phyloP scores from a whole-genome alignment of 2,329 filamentous ascomycete species.

The Alternaria sp. region DNA sequence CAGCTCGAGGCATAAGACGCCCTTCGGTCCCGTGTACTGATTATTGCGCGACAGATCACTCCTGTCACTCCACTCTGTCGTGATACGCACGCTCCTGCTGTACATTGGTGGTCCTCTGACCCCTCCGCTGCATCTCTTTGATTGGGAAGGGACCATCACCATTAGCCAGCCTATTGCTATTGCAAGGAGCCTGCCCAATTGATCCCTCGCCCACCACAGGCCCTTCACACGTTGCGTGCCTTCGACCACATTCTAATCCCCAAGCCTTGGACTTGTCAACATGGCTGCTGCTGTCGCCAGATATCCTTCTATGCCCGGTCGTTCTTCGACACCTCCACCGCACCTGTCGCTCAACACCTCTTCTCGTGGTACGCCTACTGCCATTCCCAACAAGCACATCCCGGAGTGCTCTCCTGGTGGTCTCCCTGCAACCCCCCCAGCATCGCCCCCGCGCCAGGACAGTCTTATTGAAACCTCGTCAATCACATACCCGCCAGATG shows the following conservation, averaged over 20 bases:
- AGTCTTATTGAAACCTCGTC: conserved; percentile 67
- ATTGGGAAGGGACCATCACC: conserved; percentile 18
- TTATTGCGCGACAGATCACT: conserved; percentile 21
- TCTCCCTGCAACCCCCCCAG: conserved; percentile 57
- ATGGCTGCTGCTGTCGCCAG: conserved; percentile 55
- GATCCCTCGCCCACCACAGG: conserved; percentile 9
- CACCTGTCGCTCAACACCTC: conserved; percentile 65
- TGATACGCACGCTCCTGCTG: conserved; percentile 20
- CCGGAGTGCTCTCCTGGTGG: conserved; percentile 88
- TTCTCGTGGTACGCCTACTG: conserved; percentile 62
- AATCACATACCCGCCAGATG: conserved; percentile 75
- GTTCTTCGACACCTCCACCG: conserved; percentile 56
- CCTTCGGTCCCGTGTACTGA: conserved; percentile 11
- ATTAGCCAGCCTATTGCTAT: conserved; percentile 11
- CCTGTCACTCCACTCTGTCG: conserved; percentile 18
- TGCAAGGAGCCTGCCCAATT: conserved; percentile 4
- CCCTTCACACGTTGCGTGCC: conserved; percentile 34
- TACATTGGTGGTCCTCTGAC: conserved; percentile 11
- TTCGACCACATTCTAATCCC: conserved; percentile 26
- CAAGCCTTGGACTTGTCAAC: conserved; percentile 19
- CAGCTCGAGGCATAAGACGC: conserved; percentile 2
- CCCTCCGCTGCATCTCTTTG: conserved; percentile 11
- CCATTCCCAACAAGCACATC: conserved; percentile 85
- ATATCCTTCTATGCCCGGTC: conserved; percentile 43
- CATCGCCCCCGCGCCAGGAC: conserved; percentile 67